These are phyloP conservation scores for Pichia gijzeniarum DNA, from an alignment of 805 yeast species.

Conservation along the genomic window DNA sequence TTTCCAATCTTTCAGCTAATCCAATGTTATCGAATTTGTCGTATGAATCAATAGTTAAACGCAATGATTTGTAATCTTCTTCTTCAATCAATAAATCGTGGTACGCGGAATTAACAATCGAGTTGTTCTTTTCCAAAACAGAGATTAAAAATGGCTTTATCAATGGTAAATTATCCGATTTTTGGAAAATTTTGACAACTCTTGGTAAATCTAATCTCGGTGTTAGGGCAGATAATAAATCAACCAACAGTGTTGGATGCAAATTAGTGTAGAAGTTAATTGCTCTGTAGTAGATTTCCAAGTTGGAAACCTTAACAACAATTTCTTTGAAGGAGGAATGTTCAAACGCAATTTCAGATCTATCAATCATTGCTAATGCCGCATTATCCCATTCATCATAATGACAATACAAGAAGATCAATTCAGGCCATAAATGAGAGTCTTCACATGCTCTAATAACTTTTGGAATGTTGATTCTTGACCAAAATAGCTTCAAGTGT, in stretches of 20 bases:
- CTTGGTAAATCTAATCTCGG: constrained; percentile 92
- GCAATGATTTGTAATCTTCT: constrained; percentile 87
- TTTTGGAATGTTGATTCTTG: constrained; percentile 95
- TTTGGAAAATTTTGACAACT: constrained; percentile 89
- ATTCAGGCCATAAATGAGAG: constrained; percentile 94
- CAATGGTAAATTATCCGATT: constrained; percentile 93
- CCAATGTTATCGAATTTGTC: constrained; percentile 91
- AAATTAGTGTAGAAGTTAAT: constrained; percentile 88
- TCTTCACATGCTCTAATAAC: constrained; percentile 89
- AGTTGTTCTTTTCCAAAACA: constrained; percentile 83
- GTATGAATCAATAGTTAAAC: constrained; percentile 79
- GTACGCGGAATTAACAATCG: constrained; percentile 90
- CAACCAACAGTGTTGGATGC: constrained; percentile 87
- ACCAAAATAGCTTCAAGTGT: constrained; percentile 96
- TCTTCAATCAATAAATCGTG: constrained; percentile 95
- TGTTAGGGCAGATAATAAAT: constrained; percentile 73
- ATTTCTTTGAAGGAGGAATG: constrained; percentile 93
- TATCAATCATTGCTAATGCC: constrained; percentile 92
- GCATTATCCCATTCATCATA: constrained; percentile 99
- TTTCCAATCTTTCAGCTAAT: constrained; percentile 87
- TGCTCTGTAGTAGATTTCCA: constrained; percentile 96
- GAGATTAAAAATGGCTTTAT: constrained; percentile 92
- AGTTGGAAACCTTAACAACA: constrained; percentile 87
- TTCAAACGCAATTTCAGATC: constrained; percentile 86
- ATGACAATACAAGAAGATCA: constrained; percentile 93